Conservation (phyloP, 139 green algal genomes). For the Chlamydomonas urium region DNA sequence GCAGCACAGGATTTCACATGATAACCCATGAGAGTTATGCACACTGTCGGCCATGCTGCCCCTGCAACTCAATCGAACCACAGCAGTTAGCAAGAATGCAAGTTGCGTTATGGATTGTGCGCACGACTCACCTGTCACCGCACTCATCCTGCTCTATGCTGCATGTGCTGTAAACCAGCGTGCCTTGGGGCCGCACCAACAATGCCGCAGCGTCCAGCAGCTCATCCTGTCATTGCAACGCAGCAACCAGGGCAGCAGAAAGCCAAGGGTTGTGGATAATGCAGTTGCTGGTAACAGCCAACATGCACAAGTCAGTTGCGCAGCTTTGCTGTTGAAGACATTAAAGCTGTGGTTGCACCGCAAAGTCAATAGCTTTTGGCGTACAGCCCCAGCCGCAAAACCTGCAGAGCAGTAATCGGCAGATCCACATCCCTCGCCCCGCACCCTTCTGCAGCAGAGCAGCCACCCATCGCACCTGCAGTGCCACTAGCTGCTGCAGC, state of each 20-base stretch:
- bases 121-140: slow-evolving; percentile 9
- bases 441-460: background rate
- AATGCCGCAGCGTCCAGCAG: slow-evolving; percentile 66
- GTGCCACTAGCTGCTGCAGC: slow-evolving; percentile 45
- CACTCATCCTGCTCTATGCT: slow-evolving; percentile 40
- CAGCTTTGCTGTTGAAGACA: too few species aligned
- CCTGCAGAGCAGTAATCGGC: background rate
- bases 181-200: slow-evolving; percentile 70
- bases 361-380: background rate
- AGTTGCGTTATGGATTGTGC: too few species aligned
- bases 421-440: background rate
- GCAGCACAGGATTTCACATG: background rate
- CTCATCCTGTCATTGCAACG: slow-evolving; percentile 39
- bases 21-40: too few species aligned
- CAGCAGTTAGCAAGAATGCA: too few species aligned
- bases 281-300: too few species aligned
- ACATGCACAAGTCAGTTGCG: too few species aligned
- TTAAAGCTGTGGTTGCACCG: too few species aligned
- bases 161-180: slow-evolving; percentile 91
- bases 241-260: too few species aligned
- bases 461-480: slow-evolving; percentile 51
- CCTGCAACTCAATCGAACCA: background rate
- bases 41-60: background rate
- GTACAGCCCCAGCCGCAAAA: background rate
- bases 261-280: too few species aligned